These are phyloP conservation scores for Nemania serpens DNA, from an alignment of 2,329 filamentous ascomycete species.

Conservation along the genomic window DNA sequence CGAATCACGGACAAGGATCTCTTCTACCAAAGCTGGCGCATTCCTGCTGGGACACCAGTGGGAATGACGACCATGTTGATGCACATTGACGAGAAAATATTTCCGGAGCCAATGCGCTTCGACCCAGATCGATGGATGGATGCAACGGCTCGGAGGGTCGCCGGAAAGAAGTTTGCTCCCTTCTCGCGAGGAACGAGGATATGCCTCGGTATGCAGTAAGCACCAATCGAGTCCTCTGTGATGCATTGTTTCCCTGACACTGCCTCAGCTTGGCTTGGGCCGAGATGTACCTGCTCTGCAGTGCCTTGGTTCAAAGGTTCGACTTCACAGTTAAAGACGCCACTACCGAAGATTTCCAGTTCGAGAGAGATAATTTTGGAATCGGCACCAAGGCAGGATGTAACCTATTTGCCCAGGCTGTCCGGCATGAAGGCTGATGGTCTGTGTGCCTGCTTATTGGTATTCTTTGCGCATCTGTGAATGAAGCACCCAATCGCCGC, in stretches of 20 bases:
- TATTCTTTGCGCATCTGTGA: too few species aligned
- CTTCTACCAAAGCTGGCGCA: constrained; percentile 31
- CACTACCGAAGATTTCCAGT: background rate
- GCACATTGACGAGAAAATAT: constrained; percentile 33
- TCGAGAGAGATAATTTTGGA: constrained; percentile 3
- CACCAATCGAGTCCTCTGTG: background rate
- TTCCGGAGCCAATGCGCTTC: constrained; percentile 30
- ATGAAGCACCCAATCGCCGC: too few species aligned
- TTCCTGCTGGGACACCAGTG: constrained; percentile 37
- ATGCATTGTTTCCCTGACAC: background rate
- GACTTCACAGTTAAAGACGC: background rate
- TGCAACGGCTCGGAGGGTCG: background rate
- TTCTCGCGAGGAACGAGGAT: constrained; percentile 2
- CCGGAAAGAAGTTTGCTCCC: background rate
- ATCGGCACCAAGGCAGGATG: constrained; percentile 7
- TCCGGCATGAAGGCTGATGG: background rate
- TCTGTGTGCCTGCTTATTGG: too few species aligned
- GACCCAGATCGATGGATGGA: constrained; percentile 40
- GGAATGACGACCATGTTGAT: constrained; percentile 37
- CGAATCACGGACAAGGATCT: constrained; percentile 44
- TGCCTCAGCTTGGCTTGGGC: background rate
- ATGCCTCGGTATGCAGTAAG: constrained; percentile 10
- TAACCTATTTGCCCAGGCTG: background rate
- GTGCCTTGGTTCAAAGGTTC: background rate
- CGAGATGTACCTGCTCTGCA: background rate